Percentiles rank a stretch among this genome's conserved stretches.
These are phyloP conservation scores for Trichothecium sympodiale DNA, from an alignment of 2,329 filamentous ascomycete genomes.

Conservation along the genomic window DNA sequence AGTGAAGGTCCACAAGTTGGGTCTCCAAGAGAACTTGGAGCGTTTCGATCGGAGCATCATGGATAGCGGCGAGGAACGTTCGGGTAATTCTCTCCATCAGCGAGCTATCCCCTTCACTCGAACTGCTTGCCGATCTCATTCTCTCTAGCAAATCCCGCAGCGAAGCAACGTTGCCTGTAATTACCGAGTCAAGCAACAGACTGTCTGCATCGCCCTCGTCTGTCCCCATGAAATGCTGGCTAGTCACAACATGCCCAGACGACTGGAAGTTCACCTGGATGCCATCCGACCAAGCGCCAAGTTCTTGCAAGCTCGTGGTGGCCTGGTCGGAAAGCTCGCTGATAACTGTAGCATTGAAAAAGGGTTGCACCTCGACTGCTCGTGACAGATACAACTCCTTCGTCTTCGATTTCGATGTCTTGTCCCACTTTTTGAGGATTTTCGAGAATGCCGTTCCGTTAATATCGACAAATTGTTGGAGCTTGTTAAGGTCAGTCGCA, in stretches of 20 bases:
- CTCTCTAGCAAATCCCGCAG: slow-evolving; percentile 73
- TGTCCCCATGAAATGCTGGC: slow-evolving; percentile 55
- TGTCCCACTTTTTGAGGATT: slow-evolving; percentile 99
- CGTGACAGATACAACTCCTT: slow-evolving; percentile 95
- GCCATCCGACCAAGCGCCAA: slow-evolving; percentile 94
- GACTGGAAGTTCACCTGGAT: slow-evolving; percentile 78
- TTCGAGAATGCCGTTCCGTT: slow-evolving; percentile 98
- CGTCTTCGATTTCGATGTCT: slow-evolving; percentile 96
- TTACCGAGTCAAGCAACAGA: slow-evolving; percentile 77
- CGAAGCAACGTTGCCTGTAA: slow-evolving; percentile 65
- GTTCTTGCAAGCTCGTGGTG: slow-evolving; percentile 87
- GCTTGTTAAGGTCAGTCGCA: slow-evolving; percentile 89
- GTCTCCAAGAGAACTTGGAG: slow-evolving; percentile 70
- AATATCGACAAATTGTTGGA: slow-evolving; percentile 97
- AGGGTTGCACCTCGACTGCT: slow-evolving; percentile 93
- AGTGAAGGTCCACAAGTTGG: slow-evolving; percentile 75
- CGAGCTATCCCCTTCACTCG: slow-evolving; percentile 44
- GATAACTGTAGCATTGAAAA: slow-evolving; percentile 95
- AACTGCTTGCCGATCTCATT: slow-evolving; percentile 45
- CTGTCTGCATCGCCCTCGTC: slow-evolving; percentile 87
- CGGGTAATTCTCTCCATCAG: slow-evolving; percentile 70
- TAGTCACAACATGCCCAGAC: slow-evolving; percentile 53
- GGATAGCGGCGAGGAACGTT: slow-evolving; percentile 82
- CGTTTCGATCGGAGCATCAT: slow-evolving; percentile 69
- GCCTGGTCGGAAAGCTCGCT: slow-evolving; percentile 94